Evolutionary conservation across 2,329 filamentous ascomycete genomes (phyloP), one percentile per base, ranked within the genome.

Genomic region (Niveomyces coronatus): DNA sequence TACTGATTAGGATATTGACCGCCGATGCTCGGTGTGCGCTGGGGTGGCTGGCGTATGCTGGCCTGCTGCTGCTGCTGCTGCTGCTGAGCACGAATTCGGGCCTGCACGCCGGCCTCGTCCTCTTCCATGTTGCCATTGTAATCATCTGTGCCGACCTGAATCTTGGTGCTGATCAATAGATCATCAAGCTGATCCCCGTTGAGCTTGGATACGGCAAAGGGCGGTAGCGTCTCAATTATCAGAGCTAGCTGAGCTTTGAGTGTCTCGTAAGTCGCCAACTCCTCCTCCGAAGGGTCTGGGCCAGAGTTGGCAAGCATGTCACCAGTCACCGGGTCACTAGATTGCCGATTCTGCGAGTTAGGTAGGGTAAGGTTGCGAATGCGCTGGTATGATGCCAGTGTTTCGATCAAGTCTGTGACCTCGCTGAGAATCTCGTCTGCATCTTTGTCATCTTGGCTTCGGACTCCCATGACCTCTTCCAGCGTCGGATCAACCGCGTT

Each of bases 121-220:
- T 89, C 85, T 49, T 93, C 86, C 75, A 93, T 79, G 4, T 82
- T 76, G 4, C 87, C 87, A 45, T 73, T 74, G 56, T 84, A 84
- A 50, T 86, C 77, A 36, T 81, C 77, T 6, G 72, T 77, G 43
- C 83, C 76, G 32, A 93, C 67, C 42, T 85, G 63, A 15, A 94
- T 72, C 53, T 78, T 85, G 31, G 78, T 85, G 61, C 81, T 89
- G 53, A 94, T 82, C 45, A 85, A 80, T 33, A 94, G 65, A 41
- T 87, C 83, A 20, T 80, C 81, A n/a, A 94, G 63, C 55, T 87
- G 83, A 53, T 93, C 82, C 9, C 86, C 86, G 50, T 93, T 81
- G 44, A 94, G 65, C 51, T 91, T 89, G 5, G 87, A 80, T 17
- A 94, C 82, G 1, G 83, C 84, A 53, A 86, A 91, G 1, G 87